phyloP scores from a whole-genome alignment of 2,329 filamentous ascomycete species.

The Ilyonectria mors-panacis region DNA sequence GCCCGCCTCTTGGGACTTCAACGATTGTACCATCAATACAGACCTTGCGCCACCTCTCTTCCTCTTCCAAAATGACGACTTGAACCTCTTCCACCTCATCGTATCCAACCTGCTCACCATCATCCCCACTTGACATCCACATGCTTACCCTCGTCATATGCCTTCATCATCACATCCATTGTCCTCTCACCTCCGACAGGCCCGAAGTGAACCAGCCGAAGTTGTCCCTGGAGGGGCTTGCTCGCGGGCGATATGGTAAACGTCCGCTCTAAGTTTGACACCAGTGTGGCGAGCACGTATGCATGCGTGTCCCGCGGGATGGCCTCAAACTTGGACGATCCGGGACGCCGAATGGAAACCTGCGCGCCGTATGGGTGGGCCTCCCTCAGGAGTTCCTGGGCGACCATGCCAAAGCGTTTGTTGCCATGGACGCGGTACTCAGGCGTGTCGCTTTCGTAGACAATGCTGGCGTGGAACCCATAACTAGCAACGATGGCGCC shows the following conservation, averaged over 20 bases:
- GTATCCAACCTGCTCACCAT: conserved; percentile 78
- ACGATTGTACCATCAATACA: conserved; percentile 96
- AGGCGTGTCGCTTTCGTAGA: conserved; percentile 90
- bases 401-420: conserved; percentile 88
- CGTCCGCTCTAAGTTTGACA: conserved; percentile 84
- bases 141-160: conserved; percentile 72
- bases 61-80: conserved; percentile 77
- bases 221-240: conserved; percentile 76
- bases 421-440: conserved; percentile 84
- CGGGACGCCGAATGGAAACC: conserved; percentile 54
- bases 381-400: conserved; percentile 77
- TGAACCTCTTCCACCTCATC: conserved; percentile 76
- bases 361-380: conserved; percentile 65
- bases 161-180: conserved; percentile 82
- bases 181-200: conserved; percentile 74
- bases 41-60: conserved; percentile 84
- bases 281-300: conserved; percentile 83
- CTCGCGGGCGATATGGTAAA: conserved; percentile 87
- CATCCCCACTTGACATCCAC: conserved; percentile 64
- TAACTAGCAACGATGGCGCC: conserved; percentile 92
- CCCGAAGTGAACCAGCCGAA: conserved; percentile 84
- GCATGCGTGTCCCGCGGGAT: conserved; percentile 69
- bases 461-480: conserved; percentile 89
- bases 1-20: conserved; percentile 77
- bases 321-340: conserved; percentile 34